phyloP scores from a whole-genome alignment of 495 filamentous ascomycete genomes.

The Aspergillus mulundensis region DNA sequence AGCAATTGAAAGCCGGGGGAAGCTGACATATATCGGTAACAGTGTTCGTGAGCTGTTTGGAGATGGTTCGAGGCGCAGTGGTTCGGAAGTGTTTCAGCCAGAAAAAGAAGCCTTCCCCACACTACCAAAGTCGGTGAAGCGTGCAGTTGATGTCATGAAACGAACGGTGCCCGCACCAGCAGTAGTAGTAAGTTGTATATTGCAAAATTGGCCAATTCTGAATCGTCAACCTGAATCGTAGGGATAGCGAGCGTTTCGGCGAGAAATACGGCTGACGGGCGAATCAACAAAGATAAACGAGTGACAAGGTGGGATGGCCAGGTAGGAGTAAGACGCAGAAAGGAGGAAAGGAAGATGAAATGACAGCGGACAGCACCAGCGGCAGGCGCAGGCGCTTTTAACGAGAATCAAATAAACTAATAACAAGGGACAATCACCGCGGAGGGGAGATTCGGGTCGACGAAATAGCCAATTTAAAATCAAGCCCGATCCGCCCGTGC shows the following conservation, averaged over 20 bases:
- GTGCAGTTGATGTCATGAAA: background rate
- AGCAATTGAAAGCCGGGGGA: background rate
- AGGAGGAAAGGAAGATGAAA: background rate
- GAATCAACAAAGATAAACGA: background rate
- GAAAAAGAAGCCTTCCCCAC: conserved; percentile 6
- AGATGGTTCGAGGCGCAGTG: background rate
- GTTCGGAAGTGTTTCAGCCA: conserved; percentile 4
- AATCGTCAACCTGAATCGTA: background rate
- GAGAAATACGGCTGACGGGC: background rate
- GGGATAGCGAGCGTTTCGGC: background rate
- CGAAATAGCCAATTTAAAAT: conserved; percentile 3
- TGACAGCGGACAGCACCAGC: background rate
- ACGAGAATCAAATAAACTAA: background rate
- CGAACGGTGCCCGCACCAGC: background rate
- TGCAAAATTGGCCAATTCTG: background rate
- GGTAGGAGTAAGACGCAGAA: background rate
- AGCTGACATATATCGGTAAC: background rate
- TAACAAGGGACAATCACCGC: background rate
- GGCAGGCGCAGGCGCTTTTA: conserved; percentile 2
- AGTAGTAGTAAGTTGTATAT: background rate
- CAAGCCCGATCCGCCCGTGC: conserved; percentile 6
- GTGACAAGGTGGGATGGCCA: background rate
- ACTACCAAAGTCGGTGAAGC: background rate
- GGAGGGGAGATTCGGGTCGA: background rate
- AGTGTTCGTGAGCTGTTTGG: background rate